These are phyloP conservation scores for Oropetium thomaeum DNA, from an alignment of 176 grass and related monocot genomes.

Conservation along the genomic window DNA sequence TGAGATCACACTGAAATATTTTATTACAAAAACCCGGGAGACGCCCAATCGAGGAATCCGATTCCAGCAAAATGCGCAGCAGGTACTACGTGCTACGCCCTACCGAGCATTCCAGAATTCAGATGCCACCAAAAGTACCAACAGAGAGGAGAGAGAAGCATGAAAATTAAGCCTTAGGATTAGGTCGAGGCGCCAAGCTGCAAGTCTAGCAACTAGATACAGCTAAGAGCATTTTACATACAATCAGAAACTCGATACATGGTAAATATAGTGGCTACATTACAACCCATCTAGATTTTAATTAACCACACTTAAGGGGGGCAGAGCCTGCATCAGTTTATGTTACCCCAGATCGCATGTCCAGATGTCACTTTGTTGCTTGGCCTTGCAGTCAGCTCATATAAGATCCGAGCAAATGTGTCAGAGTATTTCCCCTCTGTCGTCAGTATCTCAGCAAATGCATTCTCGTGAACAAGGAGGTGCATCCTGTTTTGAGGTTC, in stretches of 20 bases:
- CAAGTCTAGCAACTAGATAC: slow-evolving; percentile 15
- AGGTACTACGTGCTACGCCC: background rate
- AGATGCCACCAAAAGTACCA: background rate
- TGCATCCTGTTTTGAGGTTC: slow-evolving; percentile 86
- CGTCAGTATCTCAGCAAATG: slow-evolving; percentile 85
- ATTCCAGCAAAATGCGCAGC: slow-evolving; percentile 2
- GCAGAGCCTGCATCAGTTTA: slow-evolving; percentile 46
- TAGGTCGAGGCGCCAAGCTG: background rate
- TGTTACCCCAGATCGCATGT: slow-evolving; percentile 90
- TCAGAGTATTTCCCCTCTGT: slow-evolving; percentile 77
- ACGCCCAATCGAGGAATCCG: background rate
- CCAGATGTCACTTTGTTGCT: slow-evolving; percentile 73
- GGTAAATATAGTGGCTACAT: slow-evolving; percentile 8
- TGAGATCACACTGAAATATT: background rate
- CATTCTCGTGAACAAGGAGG: slow-evolving; percentile 86
- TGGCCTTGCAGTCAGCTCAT: slow-evolving; percentile 80
- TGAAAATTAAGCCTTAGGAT: background rate
- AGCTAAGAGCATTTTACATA: slow-evolving; percentile 25
- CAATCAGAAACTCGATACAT: background rate
- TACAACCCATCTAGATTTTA: slow-evolving; percentile 15
- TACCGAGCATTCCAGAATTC: background rate
- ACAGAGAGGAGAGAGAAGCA: background rate
- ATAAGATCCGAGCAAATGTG: slow-evolving; percentile 89
- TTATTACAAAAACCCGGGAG: background rate
- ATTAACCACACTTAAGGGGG: background rate